Evolutionary conservation across 108 stramenopile species (phyloP).

Genomic region (Parmales sp.): DNA sequence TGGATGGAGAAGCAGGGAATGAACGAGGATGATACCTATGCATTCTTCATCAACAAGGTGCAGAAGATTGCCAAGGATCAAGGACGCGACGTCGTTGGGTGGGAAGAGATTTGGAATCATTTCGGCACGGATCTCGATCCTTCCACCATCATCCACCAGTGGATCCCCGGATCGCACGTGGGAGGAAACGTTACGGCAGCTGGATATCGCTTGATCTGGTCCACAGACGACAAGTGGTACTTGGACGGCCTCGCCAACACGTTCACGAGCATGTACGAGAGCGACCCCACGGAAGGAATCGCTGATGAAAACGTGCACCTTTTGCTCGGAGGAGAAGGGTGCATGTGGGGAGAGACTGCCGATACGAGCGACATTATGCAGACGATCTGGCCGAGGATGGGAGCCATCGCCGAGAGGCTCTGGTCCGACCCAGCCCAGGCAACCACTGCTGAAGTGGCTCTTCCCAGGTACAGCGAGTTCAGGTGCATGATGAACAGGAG

Average conservation of each 20-base stretch:
- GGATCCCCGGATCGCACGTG: slow-evolving; percentile 40
- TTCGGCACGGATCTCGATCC: slow-evolving; percentile 21
- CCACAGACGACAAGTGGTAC: slow-evolving; percentile 43
- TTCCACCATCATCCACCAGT: slow-evolving; percentile 40
- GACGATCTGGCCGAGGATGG: slow-evolving; percentile 49
- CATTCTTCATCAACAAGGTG: slow-evolving; percentile 16
- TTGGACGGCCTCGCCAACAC: slow-evolving; percentile 39
- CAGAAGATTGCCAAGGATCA: not conserved
- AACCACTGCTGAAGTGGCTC: not conserved
- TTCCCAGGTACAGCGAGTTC: not conserved
- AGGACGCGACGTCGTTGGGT: slow-evolving; percentile 38
- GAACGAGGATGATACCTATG: slow-evolving; percentile 13
- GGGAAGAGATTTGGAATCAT: slow-evolving; percentile 58
- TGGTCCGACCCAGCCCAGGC: slow-evolving; percentile 20
- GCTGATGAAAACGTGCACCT: slow-evolving; percentile 17
- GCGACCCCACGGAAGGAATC: slow-evolving; percentile 38
- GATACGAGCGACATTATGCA: slow-evolving; percentile 37
- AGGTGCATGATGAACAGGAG: slow-evolving; percentile 12
- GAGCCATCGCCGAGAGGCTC: slow-evolving; percentile 48
- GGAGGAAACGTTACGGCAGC: slow-evolving; percentile 1
- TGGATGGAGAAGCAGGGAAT: slow-evolving; percentile 20
- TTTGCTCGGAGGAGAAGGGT: slow-evolving; percentile 55
- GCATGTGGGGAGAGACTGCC: slow-evolving; percentile 63
- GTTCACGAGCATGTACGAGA: slow-evolving; percentile 37
- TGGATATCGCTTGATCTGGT: slow-evolving; percentile 1